A percentile compares a stretch with the other conserved stretches of the same genome.
These are phyloP conservation scores for Kwoniella heveanensis DNA, from an alignment of 768 basidiomycete species.

Conservation along the genomic window DNA sequence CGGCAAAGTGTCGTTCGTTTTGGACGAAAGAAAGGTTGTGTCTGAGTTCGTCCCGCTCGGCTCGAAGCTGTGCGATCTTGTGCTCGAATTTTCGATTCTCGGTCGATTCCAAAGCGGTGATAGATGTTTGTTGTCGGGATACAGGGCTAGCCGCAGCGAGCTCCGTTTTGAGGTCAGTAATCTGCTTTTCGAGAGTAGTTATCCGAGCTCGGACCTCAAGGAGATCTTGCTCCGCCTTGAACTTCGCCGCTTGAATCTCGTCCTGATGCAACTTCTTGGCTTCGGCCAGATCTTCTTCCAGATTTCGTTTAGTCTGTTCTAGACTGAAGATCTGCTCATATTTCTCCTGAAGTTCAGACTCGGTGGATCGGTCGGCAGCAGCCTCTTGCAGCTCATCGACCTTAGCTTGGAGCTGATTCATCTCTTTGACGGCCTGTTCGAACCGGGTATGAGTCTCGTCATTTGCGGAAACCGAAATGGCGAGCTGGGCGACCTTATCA, in stretches of 20 bases:
- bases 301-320: constrained; percentile 17
- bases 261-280: constrained; percentile 9
- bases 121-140: neutral
- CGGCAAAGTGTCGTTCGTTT: constrained; percentile 48
- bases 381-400: constrained; percentile 34
- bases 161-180: constrained; percentile 21
- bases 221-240: constrained; percentile 18
- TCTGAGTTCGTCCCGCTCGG: constrained; percentile 52
- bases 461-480: neutral
- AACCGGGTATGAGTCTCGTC: constrained; percentile 33
- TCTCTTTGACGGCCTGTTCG: constrained; percentile 23
- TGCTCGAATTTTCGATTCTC: constrained; percentile 12
- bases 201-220: constrained; percentile 7
- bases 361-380: constrained; percentile 47
- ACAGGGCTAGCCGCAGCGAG: constrained; percentile 2
- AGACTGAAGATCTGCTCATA: constrained; percentile 43
- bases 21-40: constrained; percentile 47
- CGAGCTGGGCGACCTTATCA: constrained; percentile 15
- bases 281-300: neutral
- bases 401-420: constrained; percentile 21
- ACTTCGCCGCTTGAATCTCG: constrained; percentile 16
- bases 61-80: constrained; percentile 50
- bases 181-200: constrained; percentile 11
- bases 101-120: neutral
- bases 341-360: constrained; percentile 39